phyloP scores from a whole-genome alignment of 2,329 filamentous ascomycete genomes.

The Verticillium albo-atrum region DNA sequence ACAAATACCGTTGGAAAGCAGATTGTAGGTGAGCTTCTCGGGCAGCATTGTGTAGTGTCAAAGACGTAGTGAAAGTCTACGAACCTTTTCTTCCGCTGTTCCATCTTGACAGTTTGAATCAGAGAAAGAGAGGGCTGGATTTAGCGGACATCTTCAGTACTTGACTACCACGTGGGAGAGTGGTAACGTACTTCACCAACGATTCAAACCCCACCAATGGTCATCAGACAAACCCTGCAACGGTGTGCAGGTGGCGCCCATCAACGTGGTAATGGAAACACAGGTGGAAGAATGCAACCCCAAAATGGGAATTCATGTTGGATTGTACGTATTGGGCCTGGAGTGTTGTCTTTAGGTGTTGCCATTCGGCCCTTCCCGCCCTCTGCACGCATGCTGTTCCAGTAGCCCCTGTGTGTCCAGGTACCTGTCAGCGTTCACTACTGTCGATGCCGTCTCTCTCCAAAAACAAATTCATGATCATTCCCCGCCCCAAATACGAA shows the following conservation, averaged over 20 bases:
- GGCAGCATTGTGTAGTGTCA: no score
- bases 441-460: not conserved
- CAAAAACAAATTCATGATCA: slow-evolving; percentile 1
- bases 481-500: not conserved
- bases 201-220: no score
- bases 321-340: not conserved
- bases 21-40: no score
- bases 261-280: not conserved
- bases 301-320: not conserved
- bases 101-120: no score
- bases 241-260: not conserved
- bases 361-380: not conserved
- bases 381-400: not conserved
- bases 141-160: no score
- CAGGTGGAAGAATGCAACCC: not conserved
- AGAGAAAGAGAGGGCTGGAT: no score
- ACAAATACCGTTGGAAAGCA: no score
- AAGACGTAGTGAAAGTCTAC: no score
- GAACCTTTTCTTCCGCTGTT: no score
- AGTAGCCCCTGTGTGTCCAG: not conserved
- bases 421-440: not conserved
- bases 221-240: not conserved
- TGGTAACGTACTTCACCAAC: no score
- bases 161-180: no score
- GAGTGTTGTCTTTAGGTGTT: not conserved